Base-by-base conservation (phyloP, 2,329 filamentous ascomycete genomes). In the Arthrobotrys sinensis region DNA sequence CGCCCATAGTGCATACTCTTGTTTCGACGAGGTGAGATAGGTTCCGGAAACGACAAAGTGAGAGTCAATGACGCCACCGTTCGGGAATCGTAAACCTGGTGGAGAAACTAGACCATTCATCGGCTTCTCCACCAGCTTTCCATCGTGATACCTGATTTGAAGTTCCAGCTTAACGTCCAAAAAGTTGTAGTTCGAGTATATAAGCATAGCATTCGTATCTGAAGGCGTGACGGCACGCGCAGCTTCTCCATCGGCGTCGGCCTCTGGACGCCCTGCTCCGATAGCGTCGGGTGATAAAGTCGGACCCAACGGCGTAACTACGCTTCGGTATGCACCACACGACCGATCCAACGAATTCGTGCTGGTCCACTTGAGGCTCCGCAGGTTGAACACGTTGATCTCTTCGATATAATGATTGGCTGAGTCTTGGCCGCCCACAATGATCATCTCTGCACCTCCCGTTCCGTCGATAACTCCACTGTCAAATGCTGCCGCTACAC, bases 111-210 rank as follows among this genome's bases (percentile, higher is more conserved):
- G 88, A 16, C 93, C 92, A 16, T 91, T 91, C 95, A 99, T 98
- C 28, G 92, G 89, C 84, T 93, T 94, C 84, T 99, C 96, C 0
- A 90, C 89, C 66, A 99, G 86, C 0, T 90, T 90, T 34, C 96
- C 95, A 83, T 98, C 94, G 0, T 93, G 89, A 7, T 92, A 87
- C 65, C 96, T 90, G 57, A 99, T 90, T 84, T 98, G 96, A 43
- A 99, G 86, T 84, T 99, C 96, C 24, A 99, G 86, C 84, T 97
- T 98, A 80, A 99, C 96, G 82, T 99, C 95, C 69, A 99, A 85
- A 82, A 99, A 99, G 85, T 99, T 98, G 85, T 99, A 99, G 83
- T 99, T 99, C 24, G 95, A 98, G 84, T 99, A 99, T 53, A 99
- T 96, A 79, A 99, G 88, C 94, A 98, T 97, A 1, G 90, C 81